Evolutionary conservation across 1,284 basidiomycete genomes (phyloP), one percentile per base, ranked within the genome.

Genomic region (Ceraceosorus guamensis): DNA sequence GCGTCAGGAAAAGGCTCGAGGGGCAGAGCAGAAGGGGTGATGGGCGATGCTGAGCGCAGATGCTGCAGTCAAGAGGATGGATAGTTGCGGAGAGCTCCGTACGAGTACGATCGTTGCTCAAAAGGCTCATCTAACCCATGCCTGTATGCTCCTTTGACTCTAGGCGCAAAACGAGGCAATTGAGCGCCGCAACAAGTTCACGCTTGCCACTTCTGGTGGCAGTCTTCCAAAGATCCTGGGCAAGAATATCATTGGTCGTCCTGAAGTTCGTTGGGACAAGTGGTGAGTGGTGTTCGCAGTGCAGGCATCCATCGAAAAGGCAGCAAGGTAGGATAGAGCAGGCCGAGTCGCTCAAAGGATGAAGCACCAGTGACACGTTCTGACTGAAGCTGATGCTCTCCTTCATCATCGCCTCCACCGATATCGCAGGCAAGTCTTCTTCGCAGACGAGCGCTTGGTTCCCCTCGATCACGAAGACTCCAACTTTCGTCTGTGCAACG

Each of bases 351-450:
- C n/a, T n/a, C n/a, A n/a, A n/a, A n/a, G n/a, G n/a, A n/a, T n/a
- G n/a, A n/a, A n/a, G n/a, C n/a, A n/a, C n/a, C n/a, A n/a, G n/a
- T n/a, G n/a, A n/a, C n/a, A n/a, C n/a, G n/a, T n/a, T n/a, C n/a
- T n/a, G n/a, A n/a, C n/a, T n/a, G n/a, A n/a, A n/a, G n/a, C n/a
- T n/a, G n/a, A n/a, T n/a, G n/a, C n/a, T n/a, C n/a, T n/a, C n/a
- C n/a, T n/a, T n/a, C n/a, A n/a, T n/a, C n/a, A n/a, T 41, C 16
- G 35, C 44, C 24, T 18, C 2, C 46, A 39, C n/a, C n/a, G n/a
- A n/a, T n/a, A n/a, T n/a, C n/a, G n/a, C 77, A 97, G 92, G 92
- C 90, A 97, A 70, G 85, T 98, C 70, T 99, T 88, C 80, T 98
- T 97, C 77, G 91, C 87, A 52, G 95, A 99, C 77, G 95, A 99